Evolutionary conservation across 176 grass and related monocot genomes (phyloP).

Genomic region (Phragmites australis): DNA sequence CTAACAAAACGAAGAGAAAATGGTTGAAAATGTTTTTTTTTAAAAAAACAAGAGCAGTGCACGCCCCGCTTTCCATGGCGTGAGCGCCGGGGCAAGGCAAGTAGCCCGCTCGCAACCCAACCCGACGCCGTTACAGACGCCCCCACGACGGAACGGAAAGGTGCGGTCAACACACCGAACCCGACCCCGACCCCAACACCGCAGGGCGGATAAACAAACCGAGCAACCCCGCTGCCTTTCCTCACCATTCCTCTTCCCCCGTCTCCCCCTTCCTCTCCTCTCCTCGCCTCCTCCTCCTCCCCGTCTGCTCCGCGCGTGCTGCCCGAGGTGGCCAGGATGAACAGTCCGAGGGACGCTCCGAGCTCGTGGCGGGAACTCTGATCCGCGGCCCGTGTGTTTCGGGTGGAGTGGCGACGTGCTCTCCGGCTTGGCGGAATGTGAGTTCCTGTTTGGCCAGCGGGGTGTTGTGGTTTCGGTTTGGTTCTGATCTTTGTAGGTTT

Average conservation of each 20-base stretch:
- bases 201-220: slow-evolving; percentile 59
- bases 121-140: slow-evolving; percentile 32
- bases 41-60: not conserved
- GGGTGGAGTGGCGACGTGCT: not conserved
- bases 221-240: slow-evolving; percentile 13
- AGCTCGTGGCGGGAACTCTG: not conserved
- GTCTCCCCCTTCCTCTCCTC: slow-evolving; percentile 2
- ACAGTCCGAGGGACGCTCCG: not conserved
- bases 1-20: too few relatives aligned
- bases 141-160: slow-evolving; percentile 56
- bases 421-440: slow-evolving; percentile 41
- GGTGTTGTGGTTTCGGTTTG: not conserved
- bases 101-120: not conserved
- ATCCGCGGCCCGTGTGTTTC: not conserved
- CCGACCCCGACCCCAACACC: slow-evolving; percentile 32
- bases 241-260: slow-evolving; percentile 4
- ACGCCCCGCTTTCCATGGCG: slow-evolving; percentile 39
- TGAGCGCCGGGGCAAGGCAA: slow-evolving; percentile 52
- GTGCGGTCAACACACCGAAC: slow-evolving; percentile 53
- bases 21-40: too few relatives aligned
- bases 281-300: not conserved
- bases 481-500: not conserved
- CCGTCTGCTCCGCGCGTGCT: not conserved
- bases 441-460: not conserved
- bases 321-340: not conserved